phyloP scores from a whole-genome alignment of 805 yeast genomes.

The Cyberlindnera mississippiensis region DNA sequence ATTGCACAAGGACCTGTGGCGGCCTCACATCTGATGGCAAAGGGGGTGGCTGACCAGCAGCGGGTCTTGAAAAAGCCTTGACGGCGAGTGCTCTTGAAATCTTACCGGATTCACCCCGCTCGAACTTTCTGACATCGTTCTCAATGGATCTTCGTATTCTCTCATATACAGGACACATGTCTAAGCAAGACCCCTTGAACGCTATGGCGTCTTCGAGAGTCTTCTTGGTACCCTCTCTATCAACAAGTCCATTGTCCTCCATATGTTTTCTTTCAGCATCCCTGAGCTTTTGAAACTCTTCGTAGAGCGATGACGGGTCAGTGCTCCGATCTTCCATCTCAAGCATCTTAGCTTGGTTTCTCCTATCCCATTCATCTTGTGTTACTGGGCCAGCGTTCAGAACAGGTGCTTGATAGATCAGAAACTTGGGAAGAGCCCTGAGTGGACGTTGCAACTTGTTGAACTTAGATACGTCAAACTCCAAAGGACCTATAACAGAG shows the following conservation, averaged over 20 bases:
- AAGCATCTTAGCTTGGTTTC: slow-evolving; percentile 63
- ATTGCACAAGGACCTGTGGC: slow-evolving; percentile 63
- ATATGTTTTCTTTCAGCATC: slow-evolving; percentile 70
- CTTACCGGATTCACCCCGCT: slow-evolving; percentile 55
- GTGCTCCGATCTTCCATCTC: slow-evolving; percentile 45
- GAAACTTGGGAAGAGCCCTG: slow-evolving; percentile 34
- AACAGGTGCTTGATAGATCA: slow-evolving; percentile 35
- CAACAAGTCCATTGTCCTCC: slow-evolving; percentile 82
- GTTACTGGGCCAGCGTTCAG: slow-evolving; percentile 27
- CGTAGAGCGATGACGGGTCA: slow-evolving; percentile 72
- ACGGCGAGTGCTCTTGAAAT: slow-evolving; percentile 63
- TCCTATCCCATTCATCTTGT: slow-evolving; percentile 63
- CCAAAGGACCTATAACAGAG: slow-evolving; percentile 25
- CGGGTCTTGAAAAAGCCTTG: slow-evolving; percentile 93
- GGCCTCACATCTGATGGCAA: slow-evolving; percentile 97
- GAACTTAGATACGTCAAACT: slow-evolving; percentile 4
- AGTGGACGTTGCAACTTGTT: slow-evolving; percentile 1
- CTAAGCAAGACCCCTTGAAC: slow-evolving; percentile 83
- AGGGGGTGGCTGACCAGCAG: slow-evolving; percentile 98
- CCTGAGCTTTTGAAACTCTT: slow-evolving; percentile 68
- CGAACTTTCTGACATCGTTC: slow-evolving; percentile 77
- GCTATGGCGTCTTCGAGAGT: slow-evolving; percentile 82
- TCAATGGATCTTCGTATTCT: slow-evolving; percentile 83
- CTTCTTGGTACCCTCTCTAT: slow-evolving; percentile 78
- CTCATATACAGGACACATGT: slow-evolving; percentile 95